Evolutionary conservation across 2,329 filamentous ascomycete species (phyloP).

Genomic region (Curvularia verruculosa): DNA sequence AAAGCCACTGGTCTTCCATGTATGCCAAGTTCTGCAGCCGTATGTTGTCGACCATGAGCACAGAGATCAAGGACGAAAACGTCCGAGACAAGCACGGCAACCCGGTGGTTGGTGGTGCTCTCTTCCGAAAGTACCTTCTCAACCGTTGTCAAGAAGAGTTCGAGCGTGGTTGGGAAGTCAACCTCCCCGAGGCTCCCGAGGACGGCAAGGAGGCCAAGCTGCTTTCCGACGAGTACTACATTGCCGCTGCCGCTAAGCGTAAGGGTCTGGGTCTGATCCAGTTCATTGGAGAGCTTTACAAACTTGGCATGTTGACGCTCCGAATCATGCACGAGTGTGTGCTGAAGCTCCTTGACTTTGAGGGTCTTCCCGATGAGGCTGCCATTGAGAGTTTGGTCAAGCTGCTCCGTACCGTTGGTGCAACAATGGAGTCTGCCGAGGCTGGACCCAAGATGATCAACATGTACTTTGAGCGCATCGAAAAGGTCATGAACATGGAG

Average conservation of each 20-base stretch:
- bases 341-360: slow-evolving; percentile 93
- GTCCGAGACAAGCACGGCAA: slow-evolving; percentile 90
- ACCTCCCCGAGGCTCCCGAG: slow-evolving; percentile 79
- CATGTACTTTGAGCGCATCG: slow-evolving; percentile 89
- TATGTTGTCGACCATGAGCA: slow-evolving; percentile 84
- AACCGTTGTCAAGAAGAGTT: slow-evolving; percentile 99
- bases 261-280: slow-evolving; percentile 96
- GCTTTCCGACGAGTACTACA: slow-evolving; percentile 96
- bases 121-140: slow-evolving; percentile 98
- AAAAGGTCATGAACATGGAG: slow-evolving; percentile 78
- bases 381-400: slow-evolving; percentile 96
- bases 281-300: slow-evolving; percentile 99
- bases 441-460: slow-evolving; percentile 88
- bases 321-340: slow-evolving; percentile 99
- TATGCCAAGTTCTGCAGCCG: slow-evolving; percentile 98
- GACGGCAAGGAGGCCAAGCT: slow-evolving; percentile 81
- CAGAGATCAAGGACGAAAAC: slow-evolving; percentile 92
- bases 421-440: slow-evolving; percentile 77
- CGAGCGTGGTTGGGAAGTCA: slow-evolving; percentile 94
- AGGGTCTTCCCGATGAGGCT: slow-evolving; percentile 89
- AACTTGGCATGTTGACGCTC: slow-evolving; percentile 96
- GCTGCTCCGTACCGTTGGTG: slow-evolving; percentile 88
- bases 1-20: slow-evolving; percentile 98
- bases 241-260: slow-evolving; percentile 91
- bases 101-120: slow-evolving; percentile 85